These are phyloP conservation scores for Huntiella omanensis DNA, from an alignment of 2,329 filamentous ascomycete genomes.

Conservation along the genomic window DNA sequence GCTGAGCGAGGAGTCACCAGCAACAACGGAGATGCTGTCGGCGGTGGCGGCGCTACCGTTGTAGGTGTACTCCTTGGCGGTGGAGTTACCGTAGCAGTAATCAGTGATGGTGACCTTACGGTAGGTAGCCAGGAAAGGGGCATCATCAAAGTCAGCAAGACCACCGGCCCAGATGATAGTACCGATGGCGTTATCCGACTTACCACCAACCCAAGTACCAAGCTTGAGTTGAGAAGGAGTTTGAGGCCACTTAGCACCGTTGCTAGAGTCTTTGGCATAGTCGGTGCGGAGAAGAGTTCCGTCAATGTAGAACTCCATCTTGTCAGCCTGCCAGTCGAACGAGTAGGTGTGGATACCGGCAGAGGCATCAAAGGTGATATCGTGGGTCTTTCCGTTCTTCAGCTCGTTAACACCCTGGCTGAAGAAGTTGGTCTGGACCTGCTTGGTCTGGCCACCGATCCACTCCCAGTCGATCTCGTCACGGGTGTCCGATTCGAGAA, in stretches of 20 bases:
- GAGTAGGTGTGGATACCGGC: slow-evolving; percentile 42
- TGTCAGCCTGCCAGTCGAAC: slow-evolving; percentile 44
- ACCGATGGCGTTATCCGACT: slow-evolving; percentile 29
- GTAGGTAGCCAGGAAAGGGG: slow-evolving; percentile 37
- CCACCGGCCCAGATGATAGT: slow-evolving; percentile 53
- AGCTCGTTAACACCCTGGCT: slow-evolving; percentile 43
- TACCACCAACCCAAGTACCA: slow-evolving; percentile 36
- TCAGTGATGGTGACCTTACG: slow-evolving; percentile 34
- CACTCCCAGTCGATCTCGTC: slow-evolving; percentile 60
- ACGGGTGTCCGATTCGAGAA: slow-evolving; percentile 56
- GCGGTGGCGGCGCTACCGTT: slow-evolving; percentile 29
- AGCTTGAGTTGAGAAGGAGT: slow-evolving; percentile 50
- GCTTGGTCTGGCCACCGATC: slow-evolving; percentile 46
- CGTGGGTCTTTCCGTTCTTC: slow-evolving; percentile 29
- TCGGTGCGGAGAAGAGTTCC: slow-evolving; percentile 26
- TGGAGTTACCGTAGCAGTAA: slow-evolving; percentile 30
- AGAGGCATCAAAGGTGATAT: slow-evolving; percentile 22
- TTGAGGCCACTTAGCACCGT: slow-evolving; percentile 35
- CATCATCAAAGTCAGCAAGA: slow-evolving; percentile 34
- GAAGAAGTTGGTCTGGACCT: slow-evolving; percentile 73
- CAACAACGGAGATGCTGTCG: slow-evolving; percentile 32
- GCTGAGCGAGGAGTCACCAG: slow-evolving; percentile 16
- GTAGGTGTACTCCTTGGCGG: slow-evolving; percentile 30
- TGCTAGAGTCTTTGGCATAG: slow-evolving; percentile 28
- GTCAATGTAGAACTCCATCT: slow-evolving; percentile 41